Evolutionary conservation across 164 flowering plant species (phyloP).

Genomic region (Magnolia changhungtana): DNA sequence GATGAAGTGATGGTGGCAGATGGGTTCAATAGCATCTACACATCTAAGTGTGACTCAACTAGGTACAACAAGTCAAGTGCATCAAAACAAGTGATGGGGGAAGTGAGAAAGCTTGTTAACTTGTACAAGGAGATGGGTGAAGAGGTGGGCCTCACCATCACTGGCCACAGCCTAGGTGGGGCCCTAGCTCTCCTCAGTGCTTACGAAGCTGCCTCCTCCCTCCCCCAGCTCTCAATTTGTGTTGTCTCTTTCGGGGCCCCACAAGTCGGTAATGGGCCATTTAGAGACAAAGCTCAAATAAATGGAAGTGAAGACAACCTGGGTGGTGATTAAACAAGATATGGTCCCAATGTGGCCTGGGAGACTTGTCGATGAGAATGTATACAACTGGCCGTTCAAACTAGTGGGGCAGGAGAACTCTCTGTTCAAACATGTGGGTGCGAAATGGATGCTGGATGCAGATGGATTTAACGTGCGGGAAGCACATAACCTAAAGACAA

Average conservation of each 20-base stretch:
- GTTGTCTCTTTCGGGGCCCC: too few relatives aligned
- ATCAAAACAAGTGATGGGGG: not conserved
- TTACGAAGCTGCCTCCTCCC: too few relatives aligned
- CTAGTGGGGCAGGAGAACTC: conserved; percentile 22
- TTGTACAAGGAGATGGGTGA: conserved; percentile 35
- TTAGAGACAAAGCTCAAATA: conserved; percentile 32
- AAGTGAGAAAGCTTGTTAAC: conserved; percentile 1
- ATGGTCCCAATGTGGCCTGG: conserved; percentile 54
- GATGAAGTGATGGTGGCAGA: conserved; percentile 44
- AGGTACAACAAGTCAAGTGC: conserved; percentile 42
- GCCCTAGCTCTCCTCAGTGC: too few relatives aligned
- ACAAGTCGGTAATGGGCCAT: too few relatives aligned
- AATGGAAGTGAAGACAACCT: conserved; percentile 39
- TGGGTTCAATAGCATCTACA: conserved; percentile 19
- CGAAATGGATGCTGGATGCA: conserved; percentile 41
- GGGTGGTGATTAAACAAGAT: conserved; percentile 45
- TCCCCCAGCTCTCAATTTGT: too few relatives aligned
- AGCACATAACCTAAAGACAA: conserved; percentile 35
- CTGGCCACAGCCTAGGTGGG: too few relatives aligned
- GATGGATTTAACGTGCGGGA: conserved; percentile 21
- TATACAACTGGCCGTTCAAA: not conserved
- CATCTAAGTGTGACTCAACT: conserved; percentile 32
- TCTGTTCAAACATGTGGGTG: conserved; percentile 58
- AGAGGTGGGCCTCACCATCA: conserved; percentile 13
- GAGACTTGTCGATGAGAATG: conserved; percentile 21